Evolutionary conservation across 805 yeast genomes (phyloP).

Genomic region (Debaryomyces hansenii): DNA sequence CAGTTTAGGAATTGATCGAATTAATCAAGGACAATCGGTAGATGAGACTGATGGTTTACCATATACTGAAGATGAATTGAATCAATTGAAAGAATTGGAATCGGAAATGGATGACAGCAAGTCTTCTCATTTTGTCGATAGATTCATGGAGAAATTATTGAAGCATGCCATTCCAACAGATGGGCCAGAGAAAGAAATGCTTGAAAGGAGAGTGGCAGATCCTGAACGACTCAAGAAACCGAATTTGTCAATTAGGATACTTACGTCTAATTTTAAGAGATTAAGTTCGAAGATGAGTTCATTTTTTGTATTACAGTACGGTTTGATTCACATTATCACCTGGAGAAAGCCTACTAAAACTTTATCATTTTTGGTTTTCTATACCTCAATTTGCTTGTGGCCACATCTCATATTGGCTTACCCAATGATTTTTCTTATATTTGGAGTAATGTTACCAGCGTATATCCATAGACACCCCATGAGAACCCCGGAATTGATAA

Average conservation of each 20-base stretch:
- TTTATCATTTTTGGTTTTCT: slow-evolving; percentile 53
- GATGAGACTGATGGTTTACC: not conserved
- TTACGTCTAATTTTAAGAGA: slow-evolving; percentile 58
- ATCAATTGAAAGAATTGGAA: slow-evolving; percentile 26
- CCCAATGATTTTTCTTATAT: slow-evolving; percentile 58
- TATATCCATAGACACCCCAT: slow-evolving; percentile 69
- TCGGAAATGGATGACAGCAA: slow-evolving; percentile 14
- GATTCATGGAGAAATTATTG: slow-evolving; percentile 53
- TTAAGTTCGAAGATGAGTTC: slow-evolving; percentile 56
- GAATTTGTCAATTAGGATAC: slow-evolving; percentile 55
- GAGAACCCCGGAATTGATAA: slow-evolving; percentile 42
- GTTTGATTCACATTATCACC: slow-evolving; percentile 56
- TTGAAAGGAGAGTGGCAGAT: slow-evolving; percentile 44
- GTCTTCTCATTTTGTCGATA: slow-evolving; percentile 55
- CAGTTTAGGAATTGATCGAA: slow-evolving; percentile 30
- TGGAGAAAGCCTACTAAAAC: slow-evolving; percentile 82
- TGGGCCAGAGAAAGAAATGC: slow-evolving; percentile 45
- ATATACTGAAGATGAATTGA: slow-evolving; percentile 27
- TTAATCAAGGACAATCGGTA: slow-evolving; percentile 9
- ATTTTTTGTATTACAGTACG: slow-evolving; percentile 62
- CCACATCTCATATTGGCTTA: slow-evolving; percentile 67
- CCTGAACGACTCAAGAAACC: slow-evolving; percentile 46
- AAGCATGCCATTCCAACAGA: slow-evolving; percentile 50
- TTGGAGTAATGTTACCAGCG: slow-evolving; percentile 67
- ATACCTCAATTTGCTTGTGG: slow-evolving; percentile 67